These are phyloP conservation scores for Corinectria fuckeliana DNA, from an alignment of 2,329 filamentous ascomycete genomes.

Conservation along the genomic window DNA sequence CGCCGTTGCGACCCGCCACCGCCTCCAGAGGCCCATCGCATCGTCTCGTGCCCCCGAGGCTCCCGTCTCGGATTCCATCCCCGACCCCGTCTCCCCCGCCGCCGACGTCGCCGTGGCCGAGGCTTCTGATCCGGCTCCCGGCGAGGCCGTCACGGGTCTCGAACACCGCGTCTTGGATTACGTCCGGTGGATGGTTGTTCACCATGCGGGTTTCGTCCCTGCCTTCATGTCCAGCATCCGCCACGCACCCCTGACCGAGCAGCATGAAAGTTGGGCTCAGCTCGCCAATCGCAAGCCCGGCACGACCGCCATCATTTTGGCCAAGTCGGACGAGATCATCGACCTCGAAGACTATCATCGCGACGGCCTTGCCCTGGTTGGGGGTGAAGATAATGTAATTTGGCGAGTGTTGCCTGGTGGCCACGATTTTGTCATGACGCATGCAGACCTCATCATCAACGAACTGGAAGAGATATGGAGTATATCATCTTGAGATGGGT, in stretches of 20 bases:
- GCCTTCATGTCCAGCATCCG: constrained; percentile 66
- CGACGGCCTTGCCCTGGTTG: constrained; percentile 58
- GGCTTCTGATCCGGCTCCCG: constrained; percentile 40
- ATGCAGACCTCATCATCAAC: constrained; percentile 50
- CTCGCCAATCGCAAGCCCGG: constrained; percentile 51
- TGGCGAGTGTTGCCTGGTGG: constrained; percentile 61
- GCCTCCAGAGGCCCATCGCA: constrained; percentile 60
- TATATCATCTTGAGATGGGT: constrained; percentile 12
- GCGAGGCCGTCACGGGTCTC: constrained; percentile 44
- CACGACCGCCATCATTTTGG: constrained; percentile 60
- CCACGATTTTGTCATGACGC: constrained; percentile 70
- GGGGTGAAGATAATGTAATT: constrained; percentile 55
- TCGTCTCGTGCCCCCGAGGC: constrained; percentile 38
- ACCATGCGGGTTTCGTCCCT: constrained; percentile 64
- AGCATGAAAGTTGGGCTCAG: constrained; percentile 57
- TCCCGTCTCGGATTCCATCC: constrained; percentile 29
- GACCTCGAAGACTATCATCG: constrained; percentile 55
- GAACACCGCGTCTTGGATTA: constrained; percentile 56
- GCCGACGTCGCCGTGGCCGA: constrained; percentile 53
- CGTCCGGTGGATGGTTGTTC: constrained; percentile 63
- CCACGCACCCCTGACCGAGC: constrained; percentile 59
- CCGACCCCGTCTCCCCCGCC: constrained; percentile 18
- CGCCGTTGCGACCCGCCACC: constrained; percentile 53
- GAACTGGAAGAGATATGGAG: constrained; percentile 58
- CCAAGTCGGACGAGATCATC: constrained; percentile 59